A percentile compares a stretch with the other conserved stretches of the same genome.
Evolutionary conservation across 2,329 filamentous ascomycete genomes (phyloP).

Genomic region (Thelonectria discophora): DNA sequence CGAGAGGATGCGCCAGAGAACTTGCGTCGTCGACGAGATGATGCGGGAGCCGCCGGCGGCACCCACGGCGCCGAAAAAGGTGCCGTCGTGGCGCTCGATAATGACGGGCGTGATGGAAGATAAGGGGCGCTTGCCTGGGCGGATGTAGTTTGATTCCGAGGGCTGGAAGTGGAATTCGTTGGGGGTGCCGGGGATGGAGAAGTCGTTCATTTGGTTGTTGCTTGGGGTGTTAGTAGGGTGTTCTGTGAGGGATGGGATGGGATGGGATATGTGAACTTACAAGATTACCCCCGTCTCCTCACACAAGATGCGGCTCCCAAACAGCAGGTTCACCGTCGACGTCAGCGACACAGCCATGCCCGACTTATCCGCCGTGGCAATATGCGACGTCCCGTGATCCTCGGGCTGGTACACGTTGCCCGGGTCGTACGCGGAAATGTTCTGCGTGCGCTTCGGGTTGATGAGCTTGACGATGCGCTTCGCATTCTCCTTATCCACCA

Average conservation of each 20-base stretch:
- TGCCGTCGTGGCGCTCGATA: conserved; percentile 68
- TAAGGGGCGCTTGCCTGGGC: conserved; percentile 81
- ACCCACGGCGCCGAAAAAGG: conserved; percentile 74
- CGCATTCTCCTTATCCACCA: conserved; percentile 71
- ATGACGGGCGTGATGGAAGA: conserved; percentile 86
- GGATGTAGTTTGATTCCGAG: conserved; percentile 81
- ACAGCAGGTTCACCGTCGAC: conserved; percentile 88
- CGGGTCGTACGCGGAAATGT: conserved; percentile 79
- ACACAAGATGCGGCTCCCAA: conserved; percentile 81
- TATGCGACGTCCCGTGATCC: conserved; percentile 77
- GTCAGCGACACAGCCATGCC: conserved; percentile 84
- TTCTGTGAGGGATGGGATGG: conserved; percentile 45
- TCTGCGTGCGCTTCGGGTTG: conserved; percentile 74
- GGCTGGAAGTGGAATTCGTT: conserved; percentile 91
- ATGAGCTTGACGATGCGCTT: conserved; percentile 71
- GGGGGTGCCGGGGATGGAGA: conserved; percentile 78
- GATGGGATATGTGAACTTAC: conserved; percentile 53
- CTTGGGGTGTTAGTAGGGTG: conserved; percentile 33
- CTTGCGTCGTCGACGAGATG: conserved; percentile 80
- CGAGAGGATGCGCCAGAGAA: conserved; percentile 72
- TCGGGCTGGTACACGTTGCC: conserved; percentile 70
- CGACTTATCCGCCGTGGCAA: conserved; percentile 74
- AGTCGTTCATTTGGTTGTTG: conserved; percentile 79
- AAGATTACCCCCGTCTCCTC: conserved; percentile 85
- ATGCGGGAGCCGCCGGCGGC: conserved; percentile 85